Evolutionary conservation across 805 yeast species (phyloP).

Genomic region (Naumovozyma castellii): DNA sequence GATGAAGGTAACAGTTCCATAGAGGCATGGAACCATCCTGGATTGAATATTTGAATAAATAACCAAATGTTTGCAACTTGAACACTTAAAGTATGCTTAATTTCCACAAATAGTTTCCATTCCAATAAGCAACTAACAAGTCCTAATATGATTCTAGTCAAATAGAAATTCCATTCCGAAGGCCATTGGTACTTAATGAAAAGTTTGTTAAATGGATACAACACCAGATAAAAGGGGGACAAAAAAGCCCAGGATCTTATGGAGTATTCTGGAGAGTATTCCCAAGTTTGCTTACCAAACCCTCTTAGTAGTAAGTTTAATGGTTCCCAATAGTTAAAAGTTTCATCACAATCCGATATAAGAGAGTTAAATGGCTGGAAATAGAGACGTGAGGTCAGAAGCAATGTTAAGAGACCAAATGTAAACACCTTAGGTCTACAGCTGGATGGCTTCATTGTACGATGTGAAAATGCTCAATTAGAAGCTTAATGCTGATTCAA

Average conservation of each 20-base stretch:
- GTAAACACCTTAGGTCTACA: constrained; percentile 2
- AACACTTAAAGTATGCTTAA: constrained; percentile 15
- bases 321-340: constrained; percentile 92
- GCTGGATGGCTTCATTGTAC: background rate
- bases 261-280: constrained; percentile 82
- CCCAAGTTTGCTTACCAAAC: constrained; percentile 95
- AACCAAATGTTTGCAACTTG: constrained; percentile 49
- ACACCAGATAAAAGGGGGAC: constrained; percentile 32
- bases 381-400: constrained; percentile 26
- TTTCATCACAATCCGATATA: constrained; percentile 87
- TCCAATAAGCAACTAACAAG: constrained; percentile 35
- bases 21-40: constrained; percentile 86
- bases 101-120: constrained; percentile 26
- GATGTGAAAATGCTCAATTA: too few species aligned
- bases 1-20: constrained; percentile 79
- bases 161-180: constrained; percentile 25
- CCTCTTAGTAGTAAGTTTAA: constrained; percentile 65
- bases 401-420: constrained; percentile 11
- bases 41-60: constrained; percentile 49
- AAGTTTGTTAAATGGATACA: constrained; percentile 17
- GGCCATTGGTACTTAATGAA: constrained; percentile 4
- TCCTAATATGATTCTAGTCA: constrained; percentile 21
- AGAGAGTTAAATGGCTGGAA: constrained; percentile 42
- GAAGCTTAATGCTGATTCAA: too few species aligned
- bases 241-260: constrained; percentile 81